Evolutionary conservation across 495 filamentous ascomycete genomes (phyloP), one percentile per base, ranked within the genome.

Genomic region (Neurospora sp.): DNA sequence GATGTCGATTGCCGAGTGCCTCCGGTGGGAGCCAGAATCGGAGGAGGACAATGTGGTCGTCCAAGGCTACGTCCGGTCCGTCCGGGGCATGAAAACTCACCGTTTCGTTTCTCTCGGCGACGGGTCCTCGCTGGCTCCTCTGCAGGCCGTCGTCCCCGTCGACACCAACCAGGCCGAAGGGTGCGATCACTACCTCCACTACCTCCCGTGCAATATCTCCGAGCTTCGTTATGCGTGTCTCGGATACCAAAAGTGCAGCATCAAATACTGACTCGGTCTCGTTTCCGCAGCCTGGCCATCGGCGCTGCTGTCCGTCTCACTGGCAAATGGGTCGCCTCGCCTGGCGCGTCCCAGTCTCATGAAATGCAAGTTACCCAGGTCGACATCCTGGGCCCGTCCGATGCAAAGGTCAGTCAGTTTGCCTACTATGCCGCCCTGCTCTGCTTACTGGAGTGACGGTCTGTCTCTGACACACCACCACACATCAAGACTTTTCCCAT

Each of bases 91-190:
- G 84, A 97, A 97, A 83, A 86, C 86, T 60, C 84, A 90, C 74
- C 89, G 90, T 16, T 99, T 99, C 83, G 93, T 93, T 18, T 87
- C 93, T 71, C 85, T 99, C 71, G 90, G 91, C 5, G 96, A 99
- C 86, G 96, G 96, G 41, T 97, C 96, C 16, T 93, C 91, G 39
- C 82, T 92, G 66, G 83, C 90, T 70, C 84, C 93, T 62, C 78
- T 98, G 60, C 96, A 99, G 84, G 95, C 91, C 39, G 88, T 98
- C 38, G 82, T 98, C 74, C 89, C 54, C 27, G 54, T 10, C 27
- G 27, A 87, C 71, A 90, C 92, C 73, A 85, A 89, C 71, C 90
- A 93, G 78, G 91, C 93, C 74, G 86, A 92, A 81, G 90, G 90
- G 95, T 97, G 87, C 79, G 91, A 85, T 74, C 71, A 76, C 69